Base-by-base conservation (phyloP, 2,329 filamentous ascomycete species). In the Fusarium denticulatum region DNA sequence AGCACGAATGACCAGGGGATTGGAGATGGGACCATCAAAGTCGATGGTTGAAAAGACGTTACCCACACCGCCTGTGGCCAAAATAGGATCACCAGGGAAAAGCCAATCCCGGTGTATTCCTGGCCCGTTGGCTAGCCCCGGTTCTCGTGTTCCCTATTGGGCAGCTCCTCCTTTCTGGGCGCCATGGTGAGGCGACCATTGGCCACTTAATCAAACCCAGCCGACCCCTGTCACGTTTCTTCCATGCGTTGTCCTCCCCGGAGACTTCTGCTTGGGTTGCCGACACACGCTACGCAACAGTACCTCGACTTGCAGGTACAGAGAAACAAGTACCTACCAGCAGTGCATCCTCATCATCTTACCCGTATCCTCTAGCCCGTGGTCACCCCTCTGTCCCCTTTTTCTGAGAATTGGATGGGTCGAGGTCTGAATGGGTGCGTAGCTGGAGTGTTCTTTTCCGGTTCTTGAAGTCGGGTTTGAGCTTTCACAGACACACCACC, bases 191-290 rank as follows among this genome's bases (percentile, higher is more conserved):
- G 63, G 68, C 79, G 77, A 78, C 83, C 81, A 88, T 88, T 89
- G 87, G 87, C 76, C 82, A 82, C 80, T 84, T 85, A 84, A 88
- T 88, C 82, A 84, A 83, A 84, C 83, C 81, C 83, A 82, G 82
- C 79, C 74, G 77, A 79, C 79, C 85, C 85, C 81, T 85, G 83
- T 86, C 85, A 84, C 83, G 81, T 85, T 85, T 85, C 82, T 84
- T 81, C 84, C 84, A 87, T 87, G 85, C 84, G 81, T 83, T 85
- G 85, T 80, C 82, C 82, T 82, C 73, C 78, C 78, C 74, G 72
- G 77, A 70, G 68, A 71, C 68, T 71, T 65, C 75, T 76, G 78
- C 69, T 64, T 74, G 73, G 62, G 47, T 50, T 56, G 56, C 52
- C 53, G 71, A 59, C 55, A 66, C 57, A 71, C 67, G 55, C 68